Conservation (phyloP, 2,329 filamentous ascomycete species). For the Aspergillus fructus region DNA sequence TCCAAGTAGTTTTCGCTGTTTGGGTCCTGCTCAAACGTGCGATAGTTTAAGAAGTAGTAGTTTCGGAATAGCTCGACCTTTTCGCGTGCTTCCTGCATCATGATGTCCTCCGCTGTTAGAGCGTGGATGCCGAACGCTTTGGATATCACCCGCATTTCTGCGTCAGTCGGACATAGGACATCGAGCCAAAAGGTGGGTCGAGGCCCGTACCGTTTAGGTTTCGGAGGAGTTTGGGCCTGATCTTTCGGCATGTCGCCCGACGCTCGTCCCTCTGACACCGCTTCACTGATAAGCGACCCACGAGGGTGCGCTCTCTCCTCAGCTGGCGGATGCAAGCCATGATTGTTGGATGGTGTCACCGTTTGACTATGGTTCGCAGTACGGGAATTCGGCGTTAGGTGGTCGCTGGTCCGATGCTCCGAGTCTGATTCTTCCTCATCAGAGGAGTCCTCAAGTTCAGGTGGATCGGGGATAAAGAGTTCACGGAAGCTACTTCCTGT, state of each 20-base stretch:
- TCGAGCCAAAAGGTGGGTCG: constrained; percentile 97
- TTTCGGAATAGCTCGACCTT: constrained; percentile 97
- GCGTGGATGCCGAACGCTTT: constrained; percentile 96
- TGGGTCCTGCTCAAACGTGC: constrained; percentile 93
- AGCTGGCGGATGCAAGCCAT: constrained; percentile 9
- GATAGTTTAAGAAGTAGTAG: constrained; percentile 99
- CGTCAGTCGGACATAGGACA: constrained; percentile 83
- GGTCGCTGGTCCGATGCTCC: constrained; percentile 27
- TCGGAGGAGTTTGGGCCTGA: constrained; percentile 21
- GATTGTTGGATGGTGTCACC: constrained; percentile 16
- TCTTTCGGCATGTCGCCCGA: constrained; percentile 23
- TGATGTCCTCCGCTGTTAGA: constrained; percentile 91
- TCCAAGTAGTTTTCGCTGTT: constrained; percentile 88
- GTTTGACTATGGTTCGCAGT: constrained; percentile 4
- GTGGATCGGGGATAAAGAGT: constrained; percentile 86
- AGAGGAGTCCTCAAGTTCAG: constrained; percentile 69
- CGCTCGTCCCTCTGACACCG: constrained; percentile 29
- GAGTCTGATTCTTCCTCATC: constrained; percentile 59
- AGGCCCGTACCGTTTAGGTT: constrained; percentile 64
- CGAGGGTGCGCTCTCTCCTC: constrained; percentile 27
- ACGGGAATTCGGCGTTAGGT: constrained; percentile 8
- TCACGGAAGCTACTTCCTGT: constrained; percentile 80
- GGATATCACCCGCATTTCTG: constrained; percentile 90
- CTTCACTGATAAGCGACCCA: constrained; percentile 37
- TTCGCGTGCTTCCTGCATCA: constrained; percentile 95